Conservation (phyloP, 257 asterid species). For the Penstemon barbatus region DNA sequence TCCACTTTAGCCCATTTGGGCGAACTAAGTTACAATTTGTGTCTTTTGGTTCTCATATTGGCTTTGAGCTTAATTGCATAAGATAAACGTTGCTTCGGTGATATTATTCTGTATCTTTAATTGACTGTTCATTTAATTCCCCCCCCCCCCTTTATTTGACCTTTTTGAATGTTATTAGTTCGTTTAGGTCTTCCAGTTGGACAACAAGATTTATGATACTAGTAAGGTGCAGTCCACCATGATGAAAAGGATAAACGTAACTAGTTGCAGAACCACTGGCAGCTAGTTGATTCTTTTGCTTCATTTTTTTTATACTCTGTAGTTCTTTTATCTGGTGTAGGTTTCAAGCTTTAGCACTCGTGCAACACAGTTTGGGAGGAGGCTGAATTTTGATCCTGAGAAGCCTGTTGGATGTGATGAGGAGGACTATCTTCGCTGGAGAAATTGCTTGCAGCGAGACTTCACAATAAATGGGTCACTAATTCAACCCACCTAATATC, state of each 20-base stretch:
- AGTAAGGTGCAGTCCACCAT: constrained; percentile 6
- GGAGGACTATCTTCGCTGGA: constrained; percentile 75
- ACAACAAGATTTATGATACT: background rate
- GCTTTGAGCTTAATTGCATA: constrained; percentile 18
- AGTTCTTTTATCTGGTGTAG: constrained; percentile 35
- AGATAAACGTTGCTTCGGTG: constrained; percentile 5
- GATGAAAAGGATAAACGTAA: background rate
- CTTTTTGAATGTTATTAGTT: background rate
- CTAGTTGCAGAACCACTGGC: background rate
- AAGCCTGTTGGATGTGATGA: constrained; percentile 64
- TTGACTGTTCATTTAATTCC: background rate
- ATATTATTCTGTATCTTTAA: background rate
- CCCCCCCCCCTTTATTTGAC: background rate
- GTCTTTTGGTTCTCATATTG: constrained; percentile 15
- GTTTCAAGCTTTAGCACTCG: constrained; percentile 92
- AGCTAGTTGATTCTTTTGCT: background rate
- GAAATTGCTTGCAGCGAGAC: constrained; percentile 73
- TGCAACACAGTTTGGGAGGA: constrained; percentile 45
- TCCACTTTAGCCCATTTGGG: constrained; percentile 14
- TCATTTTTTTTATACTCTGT: background rate
- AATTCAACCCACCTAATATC: constrained; percentile 31
- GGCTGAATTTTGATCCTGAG: constrained; percentile 41
- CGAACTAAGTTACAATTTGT: constrained; percentile 2
- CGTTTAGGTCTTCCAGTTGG: constrained; percentile 5
- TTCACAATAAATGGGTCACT: constrained; percentile 78